Evolutionary conservation across 2,329 filamentous ascomycete species (phyloP).

Genomic region (Claviceps africana): DNA sequence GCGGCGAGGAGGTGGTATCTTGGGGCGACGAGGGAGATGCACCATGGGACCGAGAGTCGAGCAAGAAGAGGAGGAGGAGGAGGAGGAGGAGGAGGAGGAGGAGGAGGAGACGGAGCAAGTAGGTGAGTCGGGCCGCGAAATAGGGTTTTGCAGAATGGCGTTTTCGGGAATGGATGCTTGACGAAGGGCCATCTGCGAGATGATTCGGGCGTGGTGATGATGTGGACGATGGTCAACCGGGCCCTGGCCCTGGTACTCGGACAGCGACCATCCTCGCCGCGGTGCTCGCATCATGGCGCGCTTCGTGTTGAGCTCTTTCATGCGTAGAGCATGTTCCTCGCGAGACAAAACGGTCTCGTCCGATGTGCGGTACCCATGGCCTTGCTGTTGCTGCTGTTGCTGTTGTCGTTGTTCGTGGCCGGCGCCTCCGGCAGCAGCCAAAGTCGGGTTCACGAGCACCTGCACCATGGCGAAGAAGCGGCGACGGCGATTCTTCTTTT

Average conservation of each 20-base stretch:
- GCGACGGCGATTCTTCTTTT: not conserved
- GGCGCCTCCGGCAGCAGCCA: slow-evolving; percentile 11
- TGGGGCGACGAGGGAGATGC: slow-evolving; percentile 17
- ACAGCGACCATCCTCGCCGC: slow-evolving; percentile 32
- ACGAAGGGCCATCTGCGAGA: slow-evolving; percentile 4
- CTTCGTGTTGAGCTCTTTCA: slow-evolving; percentile 24
- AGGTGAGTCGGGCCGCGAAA: slow-evolving; percentile 2
- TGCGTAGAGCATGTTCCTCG: slow-evolving; percentile 27
- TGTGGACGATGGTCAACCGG: not conserved
- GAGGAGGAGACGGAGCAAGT: not conserved
- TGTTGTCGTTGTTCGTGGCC: slow-evolving; percentile 9
- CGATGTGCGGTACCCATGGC: slow-evolving; percentile 9
- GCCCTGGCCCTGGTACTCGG: slow-evolving; percentile 25
- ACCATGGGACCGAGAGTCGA: slow-evolving; percentile 5
- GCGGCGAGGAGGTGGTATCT: slow-evolving; percentile 34
- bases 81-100: slow-evolving; percentile 3
- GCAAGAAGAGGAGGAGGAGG: not conserved
- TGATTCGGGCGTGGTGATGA: slow-evolving; percentile 1
- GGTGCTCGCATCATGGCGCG: slow-evolving; percentile 24
- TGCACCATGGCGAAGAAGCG: slow-evolving; percentile 18
- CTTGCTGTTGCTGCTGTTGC: not conserved
- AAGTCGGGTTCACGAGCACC: slow-evolving; percentile 15
- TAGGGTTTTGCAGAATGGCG: slow-evolving; percentile 9
- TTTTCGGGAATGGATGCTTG: slow-evolving; percentile 23
- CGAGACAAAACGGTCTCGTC: slow-evolving; percentile 17